Evolutionary conservation across 768 basidiomycete species (phyloP).

Genomic region (Fomitopsis serialis): DNA sequence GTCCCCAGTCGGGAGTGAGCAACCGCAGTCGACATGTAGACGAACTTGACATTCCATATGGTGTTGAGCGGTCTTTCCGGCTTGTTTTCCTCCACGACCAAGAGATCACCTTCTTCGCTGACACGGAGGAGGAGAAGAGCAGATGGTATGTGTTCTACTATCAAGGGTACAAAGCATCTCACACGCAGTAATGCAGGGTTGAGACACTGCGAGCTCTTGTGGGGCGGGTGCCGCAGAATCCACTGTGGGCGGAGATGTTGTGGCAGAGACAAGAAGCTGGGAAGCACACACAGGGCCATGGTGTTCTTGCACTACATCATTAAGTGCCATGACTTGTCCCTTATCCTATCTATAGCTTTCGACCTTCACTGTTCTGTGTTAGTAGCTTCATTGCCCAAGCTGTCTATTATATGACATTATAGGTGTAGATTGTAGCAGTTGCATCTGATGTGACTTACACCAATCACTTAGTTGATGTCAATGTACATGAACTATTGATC

Average conservation of each 20-base stretch:
- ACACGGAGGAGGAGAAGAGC: slow-evolving; percentile 81
- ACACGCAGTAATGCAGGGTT: slow-evolving; percentile 57
- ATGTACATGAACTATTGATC: no score
- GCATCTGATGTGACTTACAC: no score
- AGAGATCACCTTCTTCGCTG: slow-evolving; percentile 87
- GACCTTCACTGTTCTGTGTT: background rate
- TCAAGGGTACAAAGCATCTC: slow-evolving; percentile 1
- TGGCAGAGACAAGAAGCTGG: slow-evolving; percentile 63
- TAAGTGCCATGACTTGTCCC: background rate
- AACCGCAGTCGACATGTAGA: slow-evolving; percentile 37
- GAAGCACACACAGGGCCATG: slow-evolving; percentile 9
- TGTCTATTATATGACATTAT: no score
- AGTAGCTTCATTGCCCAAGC: no score
- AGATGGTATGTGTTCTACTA: slow-evolving; percentile 57
- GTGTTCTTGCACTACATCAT: background rate
- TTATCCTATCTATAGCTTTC: background rate
- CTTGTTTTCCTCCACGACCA: slow-evolving; percentile 73
- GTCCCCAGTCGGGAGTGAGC: slow-evolving; percentile 35
- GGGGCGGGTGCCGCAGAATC: slow-evolving; percentile 87
- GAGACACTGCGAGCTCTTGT: slow-evolving; percentile 79
- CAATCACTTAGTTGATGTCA: no score
- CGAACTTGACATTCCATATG: slow-evolving; percentile 59
- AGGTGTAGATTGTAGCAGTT: no score
- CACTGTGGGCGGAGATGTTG: slow-evolving; percentile 87
- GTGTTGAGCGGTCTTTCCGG: slow-evolving; percentile 81